Percentiles rank a stretch among this genome's conserved stretches.
These are phyloP conservation scores for Aspergillus steynii DNA, from an alignment of 495 filamentous ascomycete genomes.

Conservation along the genomic window DNA sequence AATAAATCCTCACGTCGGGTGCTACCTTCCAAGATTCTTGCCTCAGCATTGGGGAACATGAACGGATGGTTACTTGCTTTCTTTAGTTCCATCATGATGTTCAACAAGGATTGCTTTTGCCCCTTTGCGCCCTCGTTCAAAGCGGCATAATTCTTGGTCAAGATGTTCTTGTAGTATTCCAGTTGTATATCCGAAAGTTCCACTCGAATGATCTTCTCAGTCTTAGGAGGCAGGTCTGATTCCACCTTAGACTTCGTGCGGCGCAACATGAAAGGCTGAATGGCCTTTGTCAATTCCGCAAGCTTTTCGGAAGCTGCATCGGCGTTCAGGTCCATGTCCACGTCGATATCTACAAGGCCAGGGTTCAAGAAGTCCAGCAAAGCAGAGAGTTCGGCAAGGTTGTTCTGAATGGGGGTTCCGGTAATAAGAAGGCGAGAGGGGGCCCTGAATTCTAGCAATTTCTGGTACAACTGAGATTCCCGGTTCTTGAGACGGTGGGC, in stretches of 20 bases:
- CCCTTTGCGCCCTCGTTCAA: slow-evolving; percentile 86
- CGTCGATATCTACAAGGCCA: slow-evolving; percentile 80
- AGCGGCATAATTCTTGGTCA: slow-evolving; percentile 94
- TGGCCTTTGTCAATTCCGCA: slow-evolving; percentile 68
- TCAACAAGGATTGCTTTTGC: slow-evolving; percentile 90
- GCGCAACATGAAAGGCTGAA: slow-evolving; percentile 91
- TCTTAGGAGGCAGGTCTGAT: slow-evolving; percentile 92
- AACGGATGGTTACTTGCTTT: slow-evolving; percentile 98
- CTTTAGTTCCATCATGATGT: slow-evolving; percentile 99
- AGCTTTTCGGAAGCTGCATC: slow-evolving; percentile 69
- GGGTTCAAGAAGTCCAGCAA: slow-evolving; percentile 96
- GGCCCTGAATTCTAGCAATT: slow-evolving; percentile 79
- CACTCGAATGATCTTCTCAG: slow-evolving; percentile 97
- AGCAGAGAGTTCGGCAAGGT: slow-evolving; percentile 84
- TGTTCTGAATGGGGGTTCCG: slow-evolving; percentile 97
- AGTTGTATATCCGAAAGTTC: slow-evolving; percentile 94
- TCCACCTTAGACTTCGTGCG: slow-evolving; percentile 97
- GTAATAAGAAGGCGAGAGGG: slow-evolving; percentile 91
- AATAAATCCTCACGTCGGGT: slow-evolving; percentile 82
- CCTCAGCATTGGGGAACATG: slow-evolving; percentile 93
- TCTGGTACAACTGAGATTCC: slow-evolving; percentile 86
- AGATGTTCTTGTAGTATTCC: slow-evolving; percentile 98
- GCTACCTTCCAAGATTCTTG: slow-evolving; percentile 75
- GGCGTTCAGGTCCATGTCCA: slow-evolving; percentile 77
- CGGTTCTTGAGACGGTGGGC: slow-evolving; percentile 96